phyloP scores from a whole-genome alignment of 2,329 filamentous ascomycete species.

The Stenocarpella maydis region DNA sequence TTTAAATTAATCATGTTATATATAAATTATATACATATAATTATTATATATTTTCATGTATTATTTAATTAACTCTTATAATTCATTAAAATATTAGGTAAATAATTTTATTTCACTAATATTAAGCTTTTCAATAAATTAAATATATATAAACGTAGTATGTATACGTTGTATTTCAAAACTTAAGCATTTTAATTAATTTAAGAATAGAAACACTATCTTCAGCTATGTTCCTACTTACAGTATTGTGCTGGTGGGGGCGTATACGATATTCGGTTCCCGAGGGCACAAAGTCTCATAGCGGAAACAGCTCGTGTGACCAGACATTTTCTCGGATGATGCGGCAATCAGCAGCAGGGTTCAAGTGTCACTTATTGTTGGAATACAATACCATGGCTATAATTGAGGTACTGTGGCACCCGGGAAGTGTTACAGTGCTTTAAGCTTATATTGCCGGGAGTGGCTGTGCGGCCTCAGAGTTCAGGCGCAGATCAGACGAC shows the following conservation, averaged over 20 bases:
- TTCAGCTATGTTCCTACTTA: too few relatives aligned
- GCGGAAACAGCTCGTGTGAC: slow-evolving; percentile 21
- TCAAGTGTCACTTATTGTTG: not conserved
- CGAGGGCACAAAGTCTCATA: not conserved
- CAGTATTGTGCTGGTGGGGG: not conserved
- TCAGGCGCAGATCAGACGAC: slow-evolving; percentile 21
- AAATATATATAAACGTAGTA: too few relatives aligned
- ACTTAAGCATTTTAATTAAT: too few relatives aligned
- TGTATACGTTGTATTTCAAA: too few relatives aligned
- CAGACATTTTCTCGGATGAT: not conserved
- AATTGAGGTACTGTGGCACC: not conserved
- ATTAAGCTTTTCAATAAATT: too few relatives aligned
- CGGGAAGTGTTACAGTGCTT: slow-evolving; percentile 16
- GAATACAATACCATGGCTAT: not conserved
- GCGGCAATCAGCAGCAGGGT: slow-evolving; percentile 6
- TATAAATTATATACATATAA: too few relatives aligned
- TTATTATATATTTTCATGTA: too few relatives aligned
- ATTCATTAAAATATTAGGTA: too few relatives aligned
- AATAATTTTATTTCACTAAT: too few relatives aligned
- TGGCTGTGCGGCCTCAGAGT: slow-evolving; percentile 20
- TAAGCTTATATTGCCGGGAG: slow-evolving; percentile 23
- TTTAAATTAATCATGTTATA: too few relatives aligned
- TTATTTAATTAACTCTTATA: too few relatives aligned
- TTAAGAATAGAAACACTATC: too few relatives aligned
- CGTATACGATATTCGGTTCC: not conserved